A percentile compares a stretch with the other conserved stretches of the same genome.
Conservation (phyloP, 176 grass and related monocot genomes). For the Thalia dealbata region DNA sequence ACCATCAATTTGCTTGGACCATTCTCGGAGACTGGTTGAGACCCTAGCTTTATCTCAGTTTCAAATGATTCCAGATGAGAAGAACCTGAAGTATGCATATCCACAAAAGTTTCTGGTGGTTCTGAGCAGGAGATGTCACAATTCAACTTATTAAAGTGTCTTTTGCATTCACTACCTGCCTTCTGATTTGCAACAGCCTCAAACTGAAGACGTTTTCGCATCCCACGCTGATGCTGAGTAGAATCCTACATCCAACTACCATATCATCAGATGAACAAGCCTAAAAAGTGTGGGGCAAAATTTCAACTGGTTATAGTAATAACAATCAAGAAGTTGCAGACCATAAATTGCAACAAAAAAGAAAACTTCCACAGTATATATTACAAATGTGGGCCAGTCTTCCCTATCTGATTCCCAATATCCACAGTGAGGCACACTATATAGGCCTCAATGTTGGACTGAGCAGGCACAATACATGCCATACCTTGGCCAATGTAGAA, state of each 20-base stretch:
- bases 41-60: not conserved
- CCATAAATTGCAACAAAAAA: not conserved
- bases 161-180: not conserved
- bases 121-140: not conserved
- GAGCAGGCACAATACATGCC: too few species aligned
- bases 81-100: constrained; percentile 3
- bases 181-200: constrained; percentile 15
- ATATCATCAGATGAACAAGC: not conserved
- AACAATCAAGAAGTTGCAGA: not conserved
- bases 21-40: not conserved
- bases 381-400: not conserved
- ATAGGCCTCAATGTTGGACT: too few species aligned
- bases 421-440: too few species aligned
- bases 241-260: constrained; percentile 12
- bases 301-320: not conserved
- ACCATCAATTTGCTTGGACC: not conserved
- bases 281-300: not conserved
- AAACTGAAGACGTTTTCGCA: constrained; percentile 26
- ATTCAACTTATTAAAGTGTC: not conserved
- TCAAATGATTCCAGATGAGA: constrained; percentile 10
- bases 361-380: not conserved
- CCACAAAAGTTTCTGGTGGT: not conserved
- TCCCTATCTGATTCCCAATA: too few species aligned
- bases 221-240: constrained; percentile 19
- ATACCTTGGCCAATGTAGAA: too few species aligned